Conservation (phyloP, 495 filamentous ascomycete species). For the Penicillium psychrofluorescens region DNA sequence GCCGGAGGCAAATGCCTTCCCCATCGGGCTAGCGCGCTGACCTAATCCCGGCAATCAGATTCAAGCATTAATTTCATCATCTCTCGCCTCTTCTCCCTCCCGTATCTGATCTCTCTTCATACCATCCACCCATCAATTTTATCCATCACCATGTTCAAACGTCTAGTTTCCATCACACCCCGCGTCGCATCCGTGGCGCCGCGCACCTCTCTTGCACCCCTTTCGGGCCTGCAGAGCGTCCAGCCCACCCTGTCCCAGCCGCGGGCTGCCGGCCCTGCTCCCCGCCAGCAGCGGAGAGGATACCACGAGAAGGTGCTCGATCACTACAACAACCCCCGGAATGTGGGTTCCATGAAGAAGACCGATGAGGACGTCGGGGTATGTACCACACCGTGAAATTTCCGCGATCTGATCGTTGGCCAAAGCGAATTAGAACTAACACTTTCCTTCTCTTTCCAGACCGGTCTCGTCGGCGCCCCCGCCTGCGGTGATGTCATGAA, state of each 20-base stretch:
- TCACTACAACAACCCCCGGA: conserved; percentile 88
- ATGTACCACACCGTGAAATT: no score
- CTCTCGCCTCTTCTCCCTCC: no score
- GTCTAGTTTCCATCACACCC: conserved; percentile 42
- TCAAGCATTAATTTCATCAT: no score
- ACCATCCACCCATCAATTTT: no score
- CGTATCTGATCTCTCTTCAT: no score
- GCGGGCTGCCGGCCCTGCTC: conserved; percentile 17
- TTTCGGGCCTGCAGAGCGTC: conserved; percentile 24
- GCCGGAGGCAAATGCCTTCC: no score
- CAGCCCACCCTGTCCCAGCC: conserved; percentile 19
- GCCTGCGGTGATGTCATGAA: conserved; percentile 94
- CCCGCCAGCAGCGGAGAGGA: conserved; percentile 32
- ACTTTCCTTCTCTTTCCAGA: conserved; percentile 20
- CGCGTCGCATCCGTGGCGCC: conserved; percentile 39
- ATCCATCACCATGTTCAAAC: conserved; percentile 42
- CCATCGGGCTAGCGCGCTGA: no score
- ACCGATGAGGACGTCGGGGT: conserved; percentile 74
- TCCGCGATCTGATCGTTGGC: no score
- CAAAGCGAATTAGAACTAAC: no score
- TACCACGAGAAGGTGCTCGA: conserved; percentile 78
- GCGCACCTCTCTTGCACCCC: conserved; percentile 34
- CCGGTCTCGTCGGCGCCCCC: conserved; percentile 93
- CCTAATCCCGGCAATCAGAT: no score
- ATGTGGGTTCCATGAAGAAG: conserved; percentile 90